Evolutionary conservation across 2,329 filamentous ascomycete genomes (phyloP).

Genomic region (Apiospora malaysiana): DNA sequence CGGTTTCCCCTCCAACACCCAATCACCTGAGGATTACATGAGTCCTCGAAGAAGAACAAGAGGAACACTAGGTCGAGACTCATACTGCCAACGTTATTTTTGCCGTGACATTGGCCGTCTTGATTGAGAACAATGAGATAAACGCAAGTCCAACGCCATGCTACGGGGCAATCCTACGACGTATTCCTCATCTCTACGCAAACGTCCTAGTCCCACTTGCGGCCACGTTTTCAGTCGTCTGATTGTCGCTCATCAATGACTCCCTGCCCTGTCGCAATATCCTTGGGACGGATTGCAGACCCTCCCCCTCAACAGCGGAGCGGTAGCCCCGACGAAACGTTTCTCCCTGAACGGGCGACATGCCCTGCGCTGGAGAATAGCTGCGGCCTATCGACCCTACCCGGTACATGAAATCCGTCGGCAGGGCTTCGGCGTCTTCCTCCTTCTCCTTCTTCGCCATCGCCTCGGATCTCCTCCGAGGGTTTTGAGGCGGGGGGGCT

Average conservation of each 20-base stretch:
- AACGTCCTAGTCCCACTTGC: neutral
- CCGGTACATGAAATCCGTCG: neutral
- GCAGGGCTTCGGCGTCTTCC: neutral
- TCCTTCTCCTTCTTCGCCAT: neutral
- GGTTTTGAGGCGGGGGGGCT: neutral
- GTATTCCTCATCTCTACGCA: neutral
- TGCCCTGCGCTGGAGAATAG: neutral
- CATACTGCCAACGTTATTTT: neutral
- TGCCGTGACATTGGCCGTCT: neutral
- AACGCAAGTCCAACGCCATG: neutral
- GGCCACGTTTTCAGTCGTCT: neutral
- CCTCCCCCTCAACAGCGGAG: neutral
- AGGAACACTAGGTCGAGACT: neutral
- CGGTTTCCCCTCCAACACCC: neutral
- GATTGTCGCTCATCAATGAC: neutral
- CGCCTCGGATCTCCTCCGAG: neutral
- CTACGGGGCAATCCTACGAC: neutral
- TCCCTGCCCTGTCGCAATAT: neutral
- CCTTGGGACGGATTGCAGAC: neutral
- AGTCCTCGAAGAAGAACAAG: too few species aligned
- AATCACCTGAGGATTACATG: too few species aligned
- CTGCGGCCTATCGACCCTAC: neutral
- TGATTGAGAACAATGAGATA: neutral
- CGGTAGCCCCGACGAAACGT: neutral
- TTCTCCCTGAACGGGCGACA: neutral